These are phyloP conservation scores for Lyophyllum decastes DNA, from an alignment of 768 basidiomycete genomes.

Conservation along the genomic window DNA sequence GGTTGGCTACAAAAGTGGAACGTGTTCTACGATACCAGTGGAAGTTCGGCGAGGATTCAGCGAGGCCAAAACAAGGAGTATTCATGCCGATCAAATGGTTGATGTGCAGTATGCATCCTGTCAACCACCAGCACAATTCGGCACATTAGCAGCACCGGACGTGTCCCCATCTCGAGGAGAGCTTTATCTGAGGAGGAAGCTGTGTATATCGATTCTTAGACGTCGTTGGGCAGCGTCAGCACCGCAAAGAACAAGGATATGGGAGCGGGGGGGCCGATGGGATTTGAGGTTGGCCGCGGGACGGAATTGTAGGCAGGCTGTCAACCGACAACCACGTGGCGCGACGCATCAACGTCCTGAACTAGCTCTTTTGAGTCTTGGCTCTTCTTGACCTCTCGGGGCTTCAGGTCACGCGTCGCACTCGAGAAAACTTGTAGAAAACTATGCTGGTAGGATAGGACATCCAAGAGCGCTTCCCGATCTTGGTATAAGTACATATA, in stretches of 20 bases:
- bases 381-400: too few relatives aligned
- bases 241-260: too few relatives aligned
- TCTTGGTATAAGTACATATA: background rate
- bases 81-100: background rate
- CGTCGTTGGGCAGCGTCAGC: too few relatives aligned
- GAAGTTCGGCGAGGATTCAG: background rate
- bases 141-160: background rate
- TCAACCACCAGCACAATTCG: background rate
- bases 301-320: background rate
- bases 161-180: too few relatives aligned
- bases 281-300: too few relatives aligned
- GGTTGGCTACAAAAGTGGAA: background rate
- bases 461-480: background rate
- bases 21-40: background rate
- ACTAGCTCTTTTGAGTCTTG: too few relatives aligned
- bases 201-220: too few relatives aligned
- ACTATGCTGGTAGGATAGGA: background rate
- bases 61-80: background rate
- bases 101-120: slow-evolving; percentile 1
- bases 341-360: background rate
- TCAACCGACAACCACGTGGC: background rate
- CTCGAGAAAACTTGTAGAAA: background rate
- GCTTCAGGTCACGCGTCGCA: too few relatives aligned
- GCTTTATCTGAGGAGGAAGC: too few relatives aligned
- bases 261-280: too few relatives aligned